Base-by-base conservation (phyloP, 768 basidiomycete species). In the Boletus rubropictus region DNA sequence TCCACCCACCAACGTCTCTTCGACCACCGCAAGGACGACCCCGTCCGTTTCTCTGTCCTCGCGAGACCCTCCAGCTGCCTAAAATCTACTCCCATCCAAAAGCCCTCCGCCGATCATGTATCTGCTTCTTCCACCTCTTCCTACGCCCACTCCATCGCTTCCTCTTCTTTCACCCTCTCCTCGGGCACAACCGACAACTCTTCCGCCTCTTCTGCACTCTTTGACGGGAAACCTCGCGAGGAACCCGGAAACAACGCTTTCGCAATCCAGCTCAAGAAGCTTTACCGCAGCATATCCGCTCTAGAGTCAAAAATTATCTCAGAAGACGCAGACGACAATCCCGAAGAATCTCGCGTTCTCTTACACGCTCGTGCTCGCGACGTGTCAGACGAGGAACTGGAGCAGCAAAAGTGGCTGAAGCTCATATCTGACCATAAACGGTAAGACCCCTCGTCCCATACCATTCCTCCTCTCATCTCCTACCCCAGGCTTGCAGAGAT, bases 1-100 rank as follows among this genome's bases (percentile, higher is more conserved):
- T 61, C 53, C 10, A 54, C 73, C 3, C 64, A 74, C 8, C 69
- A 73, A 8, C 86, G 86, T 51, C 78, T 96, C 0, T 94, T 92
- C 48, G 92, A 98, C 61, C 89, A 88, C 49, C 77, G 88, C 32
- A 83, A 89, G 58, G 89, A 98, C 63, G 90, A 98, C 63, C 91
- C 96, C 0, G 79, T 92, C 27, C 79, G 86, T 10, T 98, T 98
- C 67, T 72, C 80, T 32, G 77, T 82, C 28, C 75, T 81, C 29
- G 70, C 79, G 4, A 77, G 82, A 34, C 76, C 82, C 8, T 60
- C 38, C 50, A 59, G 8, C 41, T 60, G 57, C 42, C 60, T 61
- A 33, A 76, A 76, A 6, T 72, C 76, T 1, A 55, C 71, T 0
- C 78, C 80, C 7, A 72, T 76, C n/a, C 74, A 79, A 21, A 82